A percentile compares a stretch with the other conserved stretches of the same genome.
These are phyloP conservation scores for Helianthus tuberosus DNA, from an alignment of 129 eudicot species.

Conservation along the genomic window DNA sequence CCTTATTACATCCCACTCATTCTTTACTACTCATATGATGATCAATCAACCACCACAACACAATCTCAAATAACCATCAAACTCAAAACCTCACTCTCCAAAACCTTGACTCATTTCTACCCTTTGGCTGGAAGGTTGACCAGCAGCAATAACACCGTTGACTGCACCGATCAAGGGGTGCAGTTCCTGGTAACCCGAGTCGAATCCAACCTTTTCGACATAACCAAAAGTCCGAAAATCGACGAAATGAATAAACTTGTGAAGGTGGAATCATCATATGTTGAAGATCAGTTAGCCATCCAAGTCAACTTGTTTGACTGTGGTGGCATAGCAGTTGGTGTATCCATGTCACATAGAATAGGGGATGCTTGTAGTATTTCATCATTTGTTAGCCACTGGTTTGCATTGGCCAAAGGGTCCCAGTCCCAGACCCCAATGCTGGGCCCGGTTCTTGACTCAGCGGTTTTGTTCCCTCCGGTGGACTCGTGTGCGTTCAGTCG, in stretches of 20 bases:
- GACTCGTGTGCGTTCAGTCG: conserved; percentile 11
- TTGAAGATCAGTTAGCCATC: conserved; percentile 47
- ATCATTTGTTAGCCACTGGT: conserved; percentile 37
- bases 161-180: conserved; percentile 46
- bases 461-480: conserved; percentile 38
- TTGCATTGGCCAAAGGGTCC: conserved; percentile 25
- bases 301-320: conserved; percentile 48
- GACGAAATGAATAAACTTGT: conserved; percentile 34
- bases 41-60: conserved; percentile 26
- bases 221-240: conserved; percentile 21
- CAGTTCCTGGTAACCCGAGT: conserved; percentile 32
- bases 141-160: conserved; percentile 24
- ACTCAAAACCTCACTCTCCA: conserved; percentile 45
- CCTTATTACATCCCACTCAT: conserved; percentile 36
- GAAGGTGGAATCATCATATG: conserved; percentile 17
- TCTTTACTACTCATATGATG: conserved; percentile 34
- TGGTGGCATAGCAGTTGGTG: conserved; percentile 49
- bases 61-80: conserved; percentile 27
- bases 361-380: conserved; percentile 39
- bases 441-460: conserved; percentile 34
- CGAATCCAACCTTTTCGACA: conserved; percentile 19
- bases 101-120: conserved; percentile 43
- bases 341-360: conserved; percentile 40
- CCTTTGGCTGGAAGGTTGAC: conserved; percentile 52
- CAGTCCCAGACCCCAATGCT: background rate